phyloP scores from a whole-genome alignment of 164 flowering plant genomes.

The Litsea cubeba region DNA sequence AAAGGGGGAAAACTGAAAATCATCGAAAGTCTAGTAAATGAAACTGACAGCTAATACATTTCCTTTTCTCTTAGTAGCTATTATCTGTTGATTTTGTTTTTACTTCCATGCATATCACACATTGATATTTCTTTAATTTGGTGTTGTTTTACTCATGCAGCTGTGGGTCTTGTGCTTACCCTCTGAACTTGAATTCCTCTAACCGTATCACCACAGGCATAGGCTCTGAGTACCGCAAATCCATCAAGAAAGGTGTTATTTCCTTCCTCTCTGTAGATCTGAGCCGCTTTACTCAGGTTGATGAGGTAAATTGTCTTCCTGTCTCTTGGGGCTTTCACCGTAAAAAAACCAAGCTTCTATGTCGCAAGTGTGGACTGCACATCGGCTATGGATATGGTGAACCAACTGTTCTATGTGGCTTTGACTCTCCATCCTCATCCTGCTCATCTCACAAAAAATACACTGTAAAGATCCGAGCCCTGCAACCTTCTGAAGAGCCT shows the following conservation, averaged over 20 bases:
- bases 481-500: conserved; percentile 56
- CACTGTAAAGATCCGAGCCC: conserved; percentile 42
- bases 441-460: conserved; percentile 38
- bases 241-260: conserved; percentile 49
- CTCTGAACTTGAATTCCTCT: conserved; percentile 51
- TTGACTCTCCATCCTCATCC: conserved; percentile 37
- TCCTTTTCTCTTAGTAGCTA: neutral
- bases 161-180: conserved; percentile 65
- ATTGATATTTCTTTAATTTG: neutral
- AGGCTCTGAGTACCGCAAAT: conserved; percentile 44
- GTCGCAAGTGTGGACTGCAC: conserved; percentile 54
- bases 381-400: conserved; percentile 57
- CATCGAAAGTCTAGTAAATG: neutral
- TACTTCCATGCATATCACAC: neutral
- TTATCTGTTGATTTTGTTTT: neutral
- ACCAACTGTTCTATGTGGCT: conserved; percentile 41
- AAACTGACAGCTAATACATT: neutral
- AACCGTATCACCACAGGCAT: conserved; percentile 39
- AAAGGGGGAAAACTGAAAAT: neutral
- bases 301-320: conserved; percentile 54
- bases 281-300: conserved; percentile 65
- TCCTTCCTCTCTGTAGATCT: conserved; percentile 51
- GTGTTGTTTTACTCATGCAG: conserved; percentile 26
- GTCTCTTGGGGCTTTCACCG: conserved; percentile 39
- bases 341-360: conserved; percentile 53